phyloP scores from a whole-genome alignment of 768 basidiomycete species.

The Suillus placidus region DNA sequence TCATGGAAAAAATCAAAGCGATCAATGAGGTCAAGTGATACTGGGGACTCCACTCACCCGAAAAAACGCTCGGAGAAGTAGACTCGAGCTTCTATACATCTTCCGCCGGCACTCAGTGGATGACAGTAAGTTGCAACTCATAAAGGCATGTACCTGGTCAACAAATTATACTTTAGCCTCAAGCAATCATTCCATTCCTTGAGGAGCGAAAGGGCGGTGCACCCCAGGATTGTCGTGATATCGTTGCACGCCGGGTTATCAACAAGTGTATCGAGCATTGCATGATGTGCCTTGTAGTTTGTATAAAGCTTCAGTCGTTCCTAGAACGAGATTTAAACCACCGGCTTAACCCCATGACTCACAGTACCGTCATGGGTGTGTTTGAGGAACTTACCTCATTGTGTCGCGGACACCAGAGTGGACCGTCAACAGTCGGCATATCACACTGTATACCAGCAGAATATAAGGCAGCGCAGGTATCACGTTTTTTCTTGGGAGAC shows the following conservation, averaged over 20 bases:
- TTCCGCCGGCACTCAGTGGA: constrained; percentile 17
- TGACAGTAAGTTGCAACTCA: neutral
- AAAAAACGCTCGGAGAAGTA: constrained; percentile 45
- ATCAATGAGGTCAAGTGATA: neutral
- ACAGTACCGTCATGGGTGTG: neutral
- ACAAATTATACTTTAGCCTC: constrained; percentile 34
- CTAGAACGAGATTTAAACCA: constrained; percentile 11
- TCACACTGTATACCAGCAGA: constrained; percentile 18
- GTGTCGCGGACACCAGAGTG: constrained; percentile 34
- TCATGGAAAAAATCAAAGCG: neutral
- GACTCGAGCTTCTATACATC: constrained; percentile 41
- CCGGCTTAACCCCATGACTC: neutral
- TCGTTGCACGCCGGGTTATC: constrained; percentile 31
- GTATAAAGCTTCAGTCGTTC: constrained; percentile 41
- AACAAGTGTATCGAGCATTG: constrained; percentile 33
- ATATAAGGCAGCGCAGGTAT: constrained; percentile 22
- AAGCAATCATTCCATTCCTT: constrained; percentile 37
- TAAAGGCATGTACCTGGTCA: constrained; percentile 31
- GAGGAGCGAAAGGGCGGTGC: constrained; percentile 33
- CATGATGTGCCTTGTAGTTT: constrained; percentile 39
- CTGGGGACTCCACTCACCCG: constrained; percentile 31
- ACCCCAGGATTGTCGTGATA: constrained; percentile 27
- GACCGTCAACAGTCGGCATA: constrained; percentile 13
- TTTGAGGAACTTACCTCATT: constrained; percentile 28
- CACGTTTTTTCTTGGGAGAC: constrained; percentile 15